These are phyloP conservation scores for Plasmodium relictum DNA, from an alignment of 169 alveolate genomes.

Conservation along the genomic window DNA sequence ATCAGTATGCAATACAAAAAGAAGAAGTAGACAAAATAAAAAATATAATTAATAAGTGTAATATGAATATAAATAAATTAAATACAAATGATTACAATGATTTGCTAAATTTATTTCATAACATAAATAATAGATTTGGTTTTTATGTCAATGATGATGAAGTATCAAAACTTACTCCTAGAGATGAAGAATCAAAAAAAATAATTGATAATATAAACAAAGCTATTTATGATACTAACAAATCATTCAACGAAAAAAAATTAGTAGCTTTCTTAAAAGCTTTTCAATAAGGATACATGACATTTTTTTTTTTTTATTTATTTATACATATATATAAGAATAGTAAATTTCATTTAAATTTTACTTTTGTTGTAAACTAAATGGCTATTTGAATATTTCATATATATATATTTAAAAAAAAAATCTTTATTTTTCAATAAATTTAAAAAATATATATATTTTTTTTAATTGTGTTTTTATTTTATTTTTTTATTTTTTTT, in stretches of 20 bases:
- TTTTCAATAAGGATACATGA: background rate
- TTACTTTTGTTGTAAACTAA: no score
- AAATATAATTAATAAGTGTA: slow-evolving; percentile 14
- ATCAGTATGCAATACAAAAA: slow-evolving; percentile 24
- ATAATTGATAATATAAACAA: slow-evolving; percentile 7
- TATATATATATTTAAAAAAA: no score
- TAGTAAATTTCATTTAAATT: no score
- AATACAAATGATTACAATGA: slow-evolving; percentile 22
- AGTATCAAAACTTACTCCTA: background rate
- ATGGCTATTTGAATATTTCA: no score
- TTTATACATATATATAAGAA: background rate
- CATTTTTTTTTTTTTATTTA: background rate
- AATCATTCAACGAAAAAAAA: slow-evolving; percentile 12
- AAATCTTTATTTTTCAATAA: no score
- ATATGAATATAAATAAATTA: slow-evolving; percentile 15
- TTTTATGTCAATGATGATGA: slow-evolving; percentile 47
- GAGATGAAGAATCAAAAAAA: slow-evolving; percentile 9
- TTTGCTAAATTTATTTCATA: slow-evolving; percentile 13
- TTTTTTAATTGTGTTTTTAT: no score
- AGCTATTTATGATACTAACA: slow-evolving; percentile 13
- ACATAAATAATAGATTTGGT: slow-evolving; percentile 50
- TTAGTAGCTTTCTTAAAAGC: slow-evolving; percentile 28
- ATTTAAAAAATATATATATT: no score
- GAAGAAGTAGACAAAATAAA: slow-evolving; percentile 32
- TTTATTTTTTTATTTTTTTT: no score